A percentile compares a stretch with the other conserved stretches of the same genome.
Conservation (phyloP, 1,284 basidiomycete genomes). For the Cryptococcus depauperatus region DNA sequence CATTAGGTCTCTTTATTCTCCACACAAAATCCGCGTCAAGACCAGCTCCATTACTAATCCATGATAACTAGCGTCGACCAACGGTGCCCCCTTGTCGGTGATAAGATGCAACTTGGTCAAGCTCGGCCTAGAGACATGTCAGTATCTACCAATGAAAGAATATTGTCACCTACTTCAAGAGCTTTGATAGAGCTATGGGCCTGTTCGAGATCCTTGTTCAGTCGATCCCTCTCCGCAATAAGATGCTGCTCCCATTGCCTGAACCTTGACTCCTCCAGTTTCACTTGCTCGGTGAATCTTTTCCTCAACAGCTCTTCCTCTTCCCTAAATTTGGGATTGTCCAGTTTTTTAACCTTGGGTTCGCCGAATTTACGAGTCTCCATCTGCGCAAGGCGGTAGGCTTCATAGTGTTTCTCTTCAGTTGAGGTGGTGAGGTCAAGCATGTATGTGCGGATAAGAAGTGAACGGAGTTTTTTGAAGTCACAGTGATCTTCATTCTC, state of each 20-base stretch:
- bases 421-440: constrained; percentile 92
- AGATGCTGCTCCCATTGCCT: constrained; percentile 99
- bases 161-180: constrained; percentile 52
- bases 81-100: constrained; percentile 50
- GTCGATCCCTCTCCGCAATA: constrained; percentile 88
- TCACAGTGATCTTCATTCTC: constrained; percentile 99
- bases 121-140: constrained; percentile 52
- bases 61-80: constrained; percentile 36
- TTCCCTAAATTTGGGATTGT: constrained; percentile 99
- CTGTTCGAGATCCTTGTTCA: constrained; percentile 88
- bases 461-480: constrained; percentile 93
- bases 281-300: constrained; percentile 99
- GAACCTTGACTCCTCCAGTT: constrained; percentile 94
- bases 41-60: too few species aligned
- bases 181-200: constrained; percentile 87
- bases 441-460: constrained; percentile 98
- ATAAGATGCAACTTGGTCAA: constrained; percentile 79
- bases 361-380: constrained; percentile 99
- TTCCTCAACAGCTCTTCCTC: constrained; percentile 94
- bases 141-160: background rate
- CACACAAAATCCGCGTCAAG: too few species aligned
- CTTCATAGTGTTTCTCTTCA: constrained; percentile 95
- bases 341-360: constrained; percentile 95
- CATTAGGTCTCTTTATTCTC: too few species aligned
- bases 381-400: constrained; percentile 98